These are phyloP conservation scores for Saccharomyces hybrid DNA, from an alignment of 1,139 yeast species.

Conservation along the genomic window DNA sequence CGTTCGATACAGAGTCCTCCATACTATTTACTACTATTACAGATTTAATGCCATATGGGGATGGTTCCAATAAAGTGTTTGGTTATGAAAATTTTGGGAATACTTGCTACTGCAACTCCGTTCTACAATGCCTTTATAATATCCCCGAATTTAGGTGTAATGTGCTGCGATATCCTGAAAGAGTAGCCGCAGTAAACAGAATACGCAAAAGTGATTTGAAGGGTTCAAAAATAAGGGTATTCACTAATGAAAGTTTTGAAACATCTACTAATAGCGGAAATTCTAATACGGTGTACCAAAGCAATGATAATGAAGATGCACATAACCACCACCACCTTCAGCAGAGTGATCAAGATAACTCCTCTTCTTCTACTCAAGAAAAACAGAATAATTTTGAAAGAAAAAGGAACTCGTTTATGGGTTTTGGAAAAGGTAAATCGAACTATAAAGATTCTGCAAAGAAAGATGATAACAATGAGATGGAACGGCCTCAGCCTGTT, in stretches of 20 bases:
- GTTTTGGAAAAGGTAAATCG: conserved; percentile 10
- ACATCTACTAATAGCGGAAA: not conserved
- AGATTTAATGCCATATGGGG: conserved; percentile 40
- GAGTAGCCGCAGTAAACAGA: conserved; percentile 8
- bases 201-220: conserved; percentile 8
- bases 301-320: conserved; percentile 1
- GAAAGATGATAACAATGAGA: not conserved
- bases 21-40: conserved; percentile 3
- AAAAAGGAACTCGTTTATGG: conserved; percentile 23
- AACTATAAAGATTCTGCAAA: conserved; percentile 9
- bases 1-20: not conserved
- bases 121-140: conserved; percentile 78
- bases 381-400: conserved; percentile 10
- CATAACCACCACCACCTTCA: not conserved
- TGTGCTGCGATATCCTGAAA: conserved; percentile 42
- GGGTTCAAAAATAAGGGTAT: conserved; percentile 42
- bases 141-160: conserved; percentile 59
- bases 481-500: conserved; percentile 5
- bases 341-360: not conserved
- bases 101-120: conserved; percentile 91
- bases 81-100: conserved; percentile 96
- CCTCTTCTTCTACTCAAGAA: not conserved
- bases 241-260: conserved; percentile 33
- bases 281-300: not conserved
- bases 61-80: conserved; percentile 65